Base-by-base conservation (phyloP, 768 basidiomycete species). In the Tricholoma saponaceum region DNA sequence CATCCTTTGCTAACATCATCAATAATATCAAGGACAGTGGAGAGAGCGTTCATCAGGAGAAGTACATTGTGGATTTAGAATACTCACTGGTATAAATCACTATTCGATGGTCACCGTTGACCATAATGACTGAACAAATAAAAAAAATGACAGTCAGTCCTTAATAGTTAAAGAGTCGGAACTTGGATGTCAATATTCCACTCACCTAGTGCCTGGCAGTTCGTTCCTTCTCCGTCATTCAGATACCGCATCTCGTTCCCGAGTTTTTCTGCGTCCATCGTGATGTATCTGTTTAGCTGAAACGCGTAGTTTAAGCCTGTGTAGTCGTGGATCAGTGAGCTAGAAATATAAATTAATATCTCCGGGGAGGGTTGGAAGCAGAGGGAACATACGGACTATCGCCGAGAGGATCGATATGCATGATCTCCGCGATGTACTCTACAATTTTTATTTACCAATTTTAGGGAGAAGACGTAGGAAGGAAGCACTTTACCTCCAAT, bases 381-480 rank as follows among this genome's bases (percentile, higher is more conserved):
- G 49, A 13, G 28, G 9, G 25, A n/a, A 54, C 60, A 7, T 26
- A 61, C 62, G 51, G 39, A 10, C 32, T 55, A 2, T 35, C 12
- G 20, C n/a, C n/a, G n/a, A n/a, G n/a, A n/a, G n/a, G n/a, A n/a
- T n/a, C n/a, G n/a, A n/a, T n/a, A n/a, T n/a, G n/a, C n/a, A n/a
- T n/a, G 16, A 65, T 62, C 60, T 71, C 70, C 14, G 78, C 81
- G 54, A 71, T 60, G 62, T 82, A 82, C 57, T 76, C 80, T 82
- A 55, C n/a, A 8, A n/a, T 10, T 5, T 37, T n/a, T 13, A 41
- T 32, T n/a, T 23, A 28, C 25, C 9, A 35, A 18, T 9, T 8
- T 47, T 3, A 52, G 1, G 16, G 25, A 46, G 18, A 12, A 55
- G n/a, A 22, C 8, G 30, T 20, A 26, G 39, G 10, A 26, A 33